A percentile compares a stretch with the other conserved stretches of the same genome.
phyloP scores from a whole-genome alignment of 495 filamentous ascomycete genomes.

The Annulohypoxylon moriforme region DNA sequence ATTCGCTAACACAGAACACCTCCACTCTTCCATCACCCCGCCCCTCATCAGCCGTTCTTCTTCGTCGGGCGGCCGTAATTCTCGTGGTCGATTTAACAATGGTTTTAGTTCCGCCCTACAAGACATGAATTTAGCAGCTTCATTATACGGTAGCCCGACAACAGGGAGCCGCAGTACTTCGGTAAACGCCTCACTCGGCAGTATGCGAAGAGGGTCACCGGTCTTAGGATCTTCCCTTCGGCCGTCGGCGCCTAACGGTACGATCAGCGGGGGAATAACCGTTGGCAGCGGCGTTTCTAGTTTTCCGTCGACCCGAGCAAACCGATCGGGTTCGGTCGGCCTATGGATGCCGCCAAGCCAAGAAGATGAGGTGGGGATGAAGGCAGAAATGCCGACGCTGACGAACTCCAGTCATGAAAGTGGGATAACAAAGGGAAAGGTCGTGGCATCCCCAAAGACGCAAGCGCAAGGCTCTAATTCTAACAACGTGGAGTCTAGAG shows the following conservation, averaged over 20 bases:
- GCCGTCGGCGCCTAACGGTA: slow-evolving; percentile 13
- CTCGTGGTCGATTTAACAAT: slow-evolving; percentile 20
- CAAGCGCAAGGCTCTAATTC: slow-evolving; percentile 11
- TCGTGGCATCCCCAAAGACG: background rate
- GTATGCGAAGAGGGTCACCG: slow-evolving; percentile 46
- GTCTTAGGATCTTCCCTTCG: slow-evolving; percentile 15
- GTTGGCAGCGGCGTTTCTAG: slow-evolving; percentile 51
- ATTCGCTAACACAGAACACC: slow-evolving; percentile 82
- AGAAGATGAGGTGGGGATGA: slow-evolving; percentile 48
- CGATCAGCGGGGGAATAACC: slow-evolving; percentile 47
- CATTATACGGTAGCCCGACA: slow-evolving; percentile 46
- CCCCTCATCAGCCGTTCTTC: slow-evolving; percentile 43
- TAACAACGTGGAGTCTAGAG: background rate
- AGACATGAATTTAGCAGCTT: slow-evolving; percentile 38
- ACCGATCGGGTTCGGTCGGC: slow-evolving; percentile 45
- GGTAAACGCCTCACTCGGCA: slow-evolving; percentile 48
- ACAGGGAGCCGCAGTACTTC: slow-evolving; percentile 45
- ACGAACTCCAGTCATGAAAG: slow-evolving; percentile 57
- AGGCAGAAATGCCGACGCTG: slow-evolving; percentile 59
- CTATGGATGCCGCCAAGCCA: slow-evolving; percentile 55
- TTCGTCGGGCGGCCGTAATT: slow-evolving; percentile 37
- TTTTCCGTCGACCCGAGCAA: slow-evolving; percentile 42
- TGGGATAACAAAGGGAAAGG: slow-evolving; percentile 7
- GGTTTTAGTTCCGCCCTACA: slow-evolving; percentile 37
- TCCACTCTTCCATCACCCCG: slow-evolving; percentile 65